Conservation (phyloP, 2,329 filamentous ascomycete species). For the Xylaria sp. region DNA sequence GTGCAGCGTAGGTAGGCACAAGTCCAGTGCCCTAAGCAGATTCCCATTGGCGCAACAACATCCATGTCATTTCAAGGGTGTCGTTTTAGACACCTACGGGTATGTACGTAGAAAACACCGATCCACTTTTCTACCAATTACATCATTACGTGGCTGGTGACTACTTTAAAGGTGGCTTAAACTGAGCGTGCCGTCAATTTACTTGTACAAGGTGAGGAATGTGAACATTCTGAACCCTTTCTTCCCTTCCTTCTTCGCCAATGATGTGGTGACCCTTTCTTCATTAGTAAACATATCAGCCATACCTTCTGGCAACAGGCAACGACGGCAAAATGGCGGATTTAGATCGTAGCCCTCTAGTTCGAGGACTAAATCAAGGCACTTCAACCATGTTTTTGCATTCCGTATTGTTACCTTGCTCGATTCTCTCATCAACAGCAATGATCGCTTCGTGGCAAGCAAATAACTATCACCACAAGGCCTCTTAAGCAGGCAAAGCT, state of each 20-base stretch:
- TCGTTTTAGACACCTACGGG: not conserved
- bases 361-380: not conserved
- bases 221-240: too few species aligned
- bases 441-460: too few species aligned
- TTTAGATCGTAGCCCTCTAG: not conserved
- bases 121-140: too few species aligned
- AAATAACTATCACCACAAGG: too few species aligned
- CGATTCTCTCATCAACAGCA: too few species aligned
- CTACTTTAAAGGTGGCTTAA: too few species aligned
- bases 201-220: too few species aligned
- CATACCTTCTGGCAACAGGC: not conserved
- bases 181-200: too few species aligned
- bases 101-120: not conserved
- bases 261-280: too few species aligned
- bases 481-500: not conserved
- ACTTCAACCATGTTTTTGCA: not conserved
- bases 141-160: too few species aligned
- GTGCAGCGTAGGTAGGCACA: not conserved
- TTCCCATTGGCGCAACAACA: constrained; percentile 11
- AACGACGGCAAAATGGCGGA: not conserved
- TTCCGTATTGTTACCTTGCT: not conserved
- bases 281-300: not conserved
- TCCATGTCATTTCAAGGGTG: constrained; percentile 3
- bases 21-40: not conserved
- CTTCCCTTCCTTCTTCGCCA: too few species aligned